Evolutionary conservation across 2,329 filamentous ascomycete genomes (phyloP).

Genomic region (Colletotrichum australisinense): DNA sequence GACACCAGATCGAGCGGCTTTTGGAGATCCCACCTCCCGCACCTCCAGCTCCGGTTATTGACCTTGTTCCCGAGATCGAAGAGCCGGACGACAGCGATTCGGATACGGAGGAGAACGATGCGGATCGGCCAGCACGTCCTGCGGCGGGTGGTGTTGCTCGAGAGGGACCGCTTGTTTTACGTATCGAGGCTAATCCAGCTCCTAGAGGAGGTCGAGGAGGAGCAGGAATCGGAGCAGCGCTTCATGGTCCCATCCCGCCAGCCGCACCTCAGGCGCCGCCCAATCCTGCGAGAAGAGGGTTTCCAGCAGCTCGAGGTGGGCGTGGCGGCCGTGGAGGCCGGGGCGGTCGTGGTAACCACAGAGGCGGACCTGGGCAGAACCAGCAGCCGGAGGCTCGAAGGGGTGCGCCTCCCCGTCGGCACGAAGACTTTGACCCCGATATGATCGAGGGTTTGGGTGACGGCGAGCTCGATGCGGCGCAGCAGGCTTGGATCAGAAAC

Average conservation of each 20-base stretch:
- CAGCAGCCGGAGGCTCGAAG: conserved; percentile 41
- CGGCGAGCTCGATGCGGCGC: conserved; percentile 55
- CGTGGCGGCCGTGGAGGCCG: conserved; percentile 41
- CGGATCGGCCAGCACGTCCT: conserved; percentile 41
- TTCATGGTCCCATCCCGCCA: conserved; percentile 40
- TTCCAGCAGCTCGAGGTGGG: conserved; percentile 37
- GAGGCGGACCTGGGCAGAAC: conserved; percentile 43
- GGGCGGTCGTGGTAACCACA: conserved; percentile 4
- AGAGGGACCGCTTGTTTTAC: conserved; percentile 67
- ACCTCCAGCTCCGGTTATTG: conserved; percentile 23
- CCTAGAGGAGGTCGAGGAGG: conserved; percentile 40
- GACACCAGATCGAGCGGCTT: conserved; percentile 29
- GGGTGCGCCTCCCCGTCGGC: conserved; percentile 30
- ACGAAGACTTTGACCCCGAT: conserved; percentile 2
- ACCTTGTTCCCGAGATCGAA: conserved; percentile 43
- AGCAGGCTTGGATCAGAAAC: conserved; percentile 64
- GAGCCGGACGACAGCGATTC: conserved; percentile 48
- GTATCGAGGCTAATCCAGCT: conserved; percentile 57
- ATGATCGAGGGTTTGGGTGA: background rate
- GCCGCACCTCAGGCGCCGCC: conserved; percentile 43
- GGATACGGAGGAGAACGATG: conserved; percentile 39
- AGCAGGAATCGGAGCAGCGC: conserved; percentile 2
- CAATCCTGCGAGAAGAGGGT: conserved; percentile 39
- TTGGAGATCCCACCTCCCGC: conserved; percentile 23
- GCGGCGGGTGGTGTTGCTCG: conserved; percentile 59